These are phyloP conservation scores for Lachnellula occidentalis DNA, from an alignment of 2,329 filamentous ascomycete genomes.

Conservation along the genomic window DNA sequence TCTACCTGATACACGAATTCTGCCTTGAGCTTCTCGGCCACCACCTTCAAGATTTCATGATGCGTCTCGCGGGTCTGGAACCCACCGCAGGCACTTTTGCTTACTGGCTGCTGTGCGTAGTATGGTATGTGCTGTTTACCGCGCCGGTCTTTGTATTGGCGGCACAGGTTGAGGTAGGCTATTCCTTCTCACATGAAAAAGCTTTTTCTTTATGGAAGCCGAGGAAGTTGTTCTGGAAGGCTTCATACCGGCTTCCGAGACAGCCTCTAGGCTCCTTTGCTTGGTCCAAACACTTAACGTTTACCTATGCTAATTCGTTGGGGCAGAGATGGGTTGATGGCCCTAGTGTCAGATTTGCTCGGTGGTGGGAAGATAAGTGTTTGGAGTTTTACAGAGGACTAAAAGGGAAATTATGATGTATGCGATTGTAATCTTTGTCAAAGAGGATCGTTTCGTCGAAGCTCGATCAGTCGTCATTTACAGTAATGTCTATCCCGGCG, in stretches of 20 bases:
- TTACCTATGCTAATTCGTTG: no score
- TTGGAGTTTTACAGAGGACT: slow-evolving; percentile 33
- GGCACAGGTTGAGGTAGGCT: slow-evolving; percentile 35
- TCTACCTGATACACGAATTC: slow-evolving; percentile 44
- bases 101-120: slow-evolving; percentile 17
- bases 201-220: no score
- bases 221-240: no score
- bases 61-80: slow-evolving; percentile 7
- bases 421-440: no score
- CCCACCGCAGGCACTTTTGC: background rate
- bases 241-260: no score
- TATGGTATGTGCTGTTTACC: slow-evolving; percentile 29
- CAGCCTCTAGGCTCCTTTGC: no score
- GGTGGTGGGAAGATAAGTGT: slow-evolving; percentile 45
- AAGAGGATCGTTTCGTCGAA: no score
- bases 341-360: slow-evolving; percentile 53
- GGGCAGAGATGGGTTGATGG: slow-evolving; percentile 42
- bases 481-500: no score
- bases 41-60: slow-evolving; percentile 9
- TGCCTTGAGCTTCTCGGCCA: slow-evolving; percentile 29
- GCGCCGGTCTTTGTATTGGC: slow-evolving; percentile 37
- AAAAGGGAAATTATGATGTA: no score
- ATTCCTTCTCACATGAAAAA: slow-evolving; percentile 23
- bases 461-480: no score
- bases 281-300: no score